Percentiles rank a stretch among this genome's conserved stretches.
These are phyloP conservation scores for Galerina marginata DNA, from an alignment of 768 basidiomycete genomes.

Conservation along the genomic window DNA sequence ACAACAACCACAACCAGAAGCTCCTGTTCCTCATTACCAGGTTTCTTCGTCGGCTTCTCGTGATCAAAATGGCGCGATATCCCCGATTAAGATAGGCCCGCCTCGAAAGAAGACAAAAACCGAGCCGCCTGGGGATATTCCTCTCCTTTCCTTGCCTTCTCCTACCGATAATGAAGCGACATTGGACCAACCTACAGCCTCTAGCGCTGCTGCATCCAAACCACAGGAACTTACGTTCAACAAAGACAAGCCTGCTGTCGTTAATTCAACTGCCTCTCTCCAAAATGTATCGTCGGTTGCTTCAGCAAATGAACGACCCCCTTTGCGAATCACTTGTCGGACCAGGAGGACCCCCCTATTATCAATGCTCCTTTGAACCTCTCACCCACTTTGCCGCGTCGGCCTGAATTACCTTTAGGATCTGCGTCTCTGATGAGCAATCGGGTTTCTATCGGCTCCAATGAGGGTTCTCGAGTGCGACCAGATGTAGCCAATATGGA, in stretches of 20 bases:
- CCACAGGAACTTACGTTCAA: too few species aligned
- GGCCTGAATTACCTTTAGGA: neutral
- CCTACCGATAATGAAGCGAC: neutral
- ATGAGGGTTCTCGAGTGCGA: slow-evolving; percentile 20
- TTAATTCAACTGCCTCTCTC: too few species aligned
- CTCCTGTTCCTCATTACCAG: too few species aligned
- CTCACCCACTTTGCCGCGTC: too few species aligned
- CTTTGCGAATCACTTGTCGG: too few species aligned
- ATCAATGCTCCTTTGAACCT: too few species aligned
- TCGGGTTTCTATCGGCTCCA: neutral
- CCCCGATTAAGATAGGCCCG: neutral
- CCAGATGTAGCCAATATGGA: slow-evolving; percentile 12
- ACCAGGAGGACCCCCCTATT: too few species aligned
- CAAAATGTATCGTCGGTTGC: too few species aligned
- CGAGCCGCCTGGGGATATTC: slow-evolving; percentile 2
- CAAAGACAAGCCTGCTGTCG: too few species aligned
- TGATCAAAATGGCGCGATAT: neutral
- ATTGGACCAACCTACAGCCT: too few species aligned
- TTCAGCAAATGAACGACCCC: too few species aligned
- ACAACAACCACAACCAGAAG: neutral
- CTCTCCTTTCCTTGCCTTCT: slow-evolving; percentile 9
- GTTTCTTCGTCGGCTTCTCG: neutral
- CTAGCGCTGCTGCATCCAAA: too few species aligned
- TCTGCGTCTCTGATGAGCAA: neutral
- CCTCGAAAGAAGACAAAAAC: neutral